Evolutionary conservation across 106 monocot genomes (phyloP).

Genomic region (Hemerocallis citrina): DNA sequence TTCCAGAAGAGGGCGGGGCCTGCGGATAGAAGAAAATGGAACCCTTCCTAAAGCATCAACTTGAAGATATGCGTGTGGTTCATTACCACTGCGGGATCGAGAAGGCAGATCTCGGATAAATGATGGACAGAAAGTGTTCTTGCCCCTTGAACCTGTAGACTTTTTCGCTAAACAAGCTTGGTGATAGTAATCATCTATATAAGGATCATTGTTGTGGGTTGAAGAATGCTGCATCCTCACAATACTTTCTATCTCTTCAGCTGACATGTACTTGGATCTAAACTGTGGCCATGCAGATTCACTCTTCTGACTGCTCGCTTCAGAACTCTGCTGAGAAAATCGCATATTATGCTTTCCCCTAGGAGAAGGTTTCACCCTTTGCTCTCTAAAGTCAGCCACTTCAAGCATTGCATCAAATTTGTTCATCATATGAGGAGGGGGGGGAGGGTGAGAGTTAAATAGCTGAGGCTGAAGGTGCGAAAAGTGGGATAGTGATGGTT

Average conservation of each 20-base stretch:
- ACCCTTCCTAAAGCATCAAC: constrained; percentile 58
- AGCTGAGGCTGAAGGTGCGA: constrained; percentile 20
- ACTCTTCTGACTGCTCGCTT: constrained; percentile 33
- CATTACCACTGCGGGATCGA: constrained; percentile 38
- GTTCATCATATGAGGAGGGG: constrained; percentile 12
- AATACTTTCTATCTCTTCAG: constrained; percentile 92
- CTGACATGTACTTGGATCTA: constrained; percentile 88
- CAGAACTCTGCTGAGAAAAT: constrained; percentile 36
- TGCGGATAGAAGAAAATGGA: constrained; percentile 67
- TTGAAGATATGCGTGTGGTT: constrained; percentile 53
- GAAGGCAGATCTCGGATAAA: constrained; percentile 43
- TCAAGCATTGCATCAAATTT: constrained; percentile 30
- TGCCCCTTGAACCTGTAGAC: constrained; percentile 23
- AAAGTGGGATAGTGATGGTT: constrained; percentile 18
- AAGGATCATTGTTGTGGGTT: constrained; percentile 66
- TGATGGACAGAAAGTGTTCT: constrained; percentile 58
- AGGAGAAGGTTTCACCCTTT: constrained; percentile 33
- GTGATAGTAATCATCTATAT: constrained; percentile 91
- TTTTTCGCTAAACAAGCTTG: constrained; percentile 78
- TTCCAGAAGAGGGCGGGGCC: constrained; percentile 73
- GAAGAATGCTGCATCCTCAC: constrained; percentile 76
- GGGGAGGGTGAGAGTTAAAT: constrained; percentile 12
- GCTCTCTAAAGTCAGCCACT: constrained; percentile 45
- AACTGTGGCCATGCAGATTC: constrained; percentile 37
- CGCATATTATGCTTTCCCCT: constrained; percentile 42